phyloP scores from a whole-genome alignment of 306 rosid species.

The Hylodesmum podocarpum region DNA sequence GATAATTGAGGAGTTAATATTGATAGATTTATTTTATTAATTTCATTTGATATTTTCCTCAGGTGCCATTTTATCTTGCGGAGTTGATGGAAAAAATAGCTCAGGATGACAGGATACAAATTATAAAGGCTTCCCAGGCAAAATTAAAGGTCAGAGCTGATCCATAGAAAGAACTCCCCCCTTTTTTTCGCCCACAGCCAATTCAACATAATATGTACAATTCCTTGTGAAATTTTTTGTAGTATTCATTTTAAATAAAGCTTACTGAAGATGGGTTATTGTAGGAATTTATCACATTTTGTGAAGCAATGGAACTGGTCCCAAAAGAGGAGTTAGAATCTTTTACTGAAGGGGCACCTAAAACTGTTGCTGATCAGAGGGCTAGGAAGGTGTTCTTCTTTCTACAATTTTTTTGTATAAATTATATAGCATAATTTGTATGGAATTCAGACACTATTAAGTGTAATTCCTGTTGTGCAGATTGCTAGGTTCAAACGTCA shows the following conservation, averaged over 20 bases:
- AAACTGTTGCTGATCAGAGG: constrained; percentile 72
- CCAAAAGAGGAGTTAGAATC: constrained; percentile 80
- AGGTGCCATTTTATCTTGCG: constrained; percentile 92
- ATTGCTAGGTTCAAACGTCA: constrained; percentile 85
- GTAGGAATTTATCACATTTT: constrained; percentile 84
- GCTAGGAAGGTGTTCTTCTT: constrained; percentile 68
- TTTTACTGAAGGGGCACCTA: constrained; percentile 48
- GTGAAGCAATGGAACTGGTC: constrained; percentile 87
- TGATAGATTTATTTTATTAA: background rate
- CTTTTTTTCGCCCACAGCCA: background rate
- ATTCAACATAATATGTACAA: background rate
- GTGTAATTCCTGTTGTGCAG: constrained; percentile 41
- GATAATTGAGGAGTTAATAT: background rate
- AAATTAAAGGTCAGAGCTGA: constrained; percentile 68
- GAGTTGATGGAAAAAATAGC: constrained; percentile 82
- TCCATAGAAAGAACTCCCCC: background rate
- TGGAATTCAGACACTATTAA: background rate
- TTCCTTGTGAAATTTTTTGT: background rate
- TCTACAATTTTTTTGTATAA: background rate
- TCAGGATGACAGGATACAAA: constrained; percentile 69
- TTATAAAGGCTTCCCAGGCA: constrained; percentile 73
- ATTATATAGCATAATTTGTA: background rate
- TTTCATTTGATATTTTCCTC: constrained; percentile 15
- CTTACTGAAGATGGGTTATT: constrained; percentile 6
- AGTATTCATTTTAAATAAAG: background rate